Conservation (phyloP, 2,329 filamentous ascomycete genomes). For the Penicillium paneum region DNA sequence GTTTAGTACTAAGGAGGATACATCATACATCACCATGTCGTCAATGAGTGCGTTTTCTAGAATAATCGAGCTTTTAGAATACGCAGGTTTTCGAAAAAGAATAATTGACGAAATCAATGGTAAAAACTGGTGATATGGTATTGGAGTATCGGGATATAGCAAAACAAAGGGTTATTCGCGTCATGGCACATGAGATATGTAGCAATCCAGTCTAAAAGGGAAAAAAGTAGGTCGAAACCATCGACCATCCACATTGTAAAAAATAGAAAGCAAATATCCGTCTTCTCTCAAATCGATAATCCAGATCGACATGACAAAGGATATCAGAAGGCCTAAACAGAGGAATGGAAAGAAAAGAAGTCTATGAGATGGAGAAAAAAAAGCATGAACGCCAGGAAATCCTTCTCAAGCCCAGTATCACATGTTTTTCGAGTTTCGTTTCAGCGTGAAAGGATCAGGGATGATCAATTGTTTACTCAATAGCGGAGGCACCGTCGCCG, state of each 20-base stretch:
- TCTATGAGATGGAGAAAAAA: slow-evolving; percentile 7
- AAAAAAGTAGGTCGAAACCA: slow-evolving; percentile 7
- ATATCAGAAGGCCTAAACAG: slow-evolving; percentile 16
- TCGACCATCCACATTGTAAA: slow-evolving; percentile 14
- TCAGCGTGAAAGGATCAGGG: slow-evolving; percentile 10
- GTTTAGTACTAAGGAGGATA: not conserved
- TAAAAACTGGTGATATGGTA: slow-evolving; percentile 9
- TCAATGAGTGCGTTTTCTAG: not conserved
- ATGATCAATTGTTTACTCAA: slow-evolving; percentile 46
- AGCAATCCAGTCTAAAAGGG: slow-evolving; percentile 7
- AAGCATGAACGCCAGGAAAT: slow-evolving; percentile 4
- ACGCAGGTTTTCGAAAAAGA: not conserved
- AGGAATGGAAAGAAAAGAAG: slow-evolving; percentile 4
- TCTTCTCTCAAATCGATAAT: slow-evolving; percentile 10
- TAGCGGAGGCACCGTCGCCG: slow-evolving; percentile 52
- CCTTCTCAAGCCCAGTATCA: slow-evolving; percentile 5
- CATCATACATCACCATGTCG: slow-evolving; percentile 3
- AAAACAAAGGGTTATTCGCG: slow-evolving; percentile 1
- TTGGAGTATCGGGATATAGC: slow-evolving; percentile 9
- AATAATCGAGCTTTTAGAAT: not conserved
- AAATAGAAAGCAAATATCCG: slow-evolving; percentile 6
- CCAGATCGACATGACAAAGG: slow-evolving; percentile 10
- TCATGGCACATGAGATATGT: slow-evolving; percentile 9
- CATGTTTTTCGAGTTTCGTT: slow-evolving; percentile 14
- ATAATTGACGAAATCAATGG: not conserved